Evolutionary conservation across 306 rosid genomes (phyloP).

Genomic region (Dalbergia cultrata): DNA sequence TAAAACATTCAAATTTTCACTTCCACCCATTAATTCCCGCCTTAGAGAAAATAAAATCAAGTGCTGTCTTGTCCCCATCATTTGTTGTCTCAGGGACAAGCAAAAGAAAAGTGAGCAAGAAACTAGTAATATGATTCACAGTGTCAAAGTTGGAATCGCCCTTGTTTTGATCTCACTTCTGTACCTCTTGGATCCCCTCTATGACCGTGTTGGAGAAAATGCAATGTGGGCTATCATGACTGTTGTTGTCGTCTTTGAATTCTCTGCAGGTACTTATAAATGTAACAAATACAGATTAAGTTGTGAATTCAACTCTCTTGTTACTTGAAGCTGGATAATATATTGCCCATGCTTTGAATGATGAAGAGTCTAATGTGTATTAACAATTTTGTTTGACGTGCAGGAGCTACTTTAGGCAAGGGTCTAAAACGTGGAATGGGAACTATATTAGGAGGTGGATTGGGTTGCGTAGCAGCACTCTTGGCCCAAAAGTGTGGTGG

Average conservation of each 20-base stretch:
- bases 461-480: slow-evolving; percentile 74
- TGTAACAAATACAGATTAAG: too few relatives aligned
- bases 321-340: too few relatives aligned
- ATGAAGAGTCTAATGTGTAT: not conserved
- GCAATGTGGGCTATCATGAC: slow-evolving; percentile 99
- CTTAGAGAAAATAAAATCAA: slow-evolving; percentile 41
- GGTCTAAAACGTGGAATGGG: slow-evolving; percentile 90
- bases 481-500: slow-evolving; percentile 70
- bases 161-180: slow-evolving; percentile 81
- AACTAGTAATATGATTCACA: slow-evolving; percentile 67
- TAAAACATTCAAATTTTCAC: slow-evolving; percentile 26
- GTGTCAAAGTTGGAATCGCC: slow-evolving; percentile 80
- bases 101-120: slow-evolving; percentile 40
- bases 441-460: slow-evolving; percentile 78
- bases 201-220: slow-evolving; percentile 74
- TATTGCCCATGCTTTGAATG: too few relatives aligned
- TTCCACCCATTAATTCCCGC: slow-evolving; percentile 37
- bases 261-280: slow-evolving; percentile 71
- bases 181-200: slow-evolving; percentile 77
- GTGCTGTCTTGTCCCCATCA: slow-evolving; percentile 25
- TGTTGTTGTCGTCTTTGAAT: slow-evolving; percentile 84
- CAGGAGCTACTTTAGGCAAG: slow-evolving; percentile 92
- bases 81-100: slow-evolving; percentile 36
- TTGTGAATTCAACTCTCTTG: too few relatives aligned
- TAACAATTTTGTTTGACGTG: not conserved